These are phyloP conservation scores for Corylus americana DNA, from an alignment of 306 rosid species.

Conservation along the genomic window DNA sequence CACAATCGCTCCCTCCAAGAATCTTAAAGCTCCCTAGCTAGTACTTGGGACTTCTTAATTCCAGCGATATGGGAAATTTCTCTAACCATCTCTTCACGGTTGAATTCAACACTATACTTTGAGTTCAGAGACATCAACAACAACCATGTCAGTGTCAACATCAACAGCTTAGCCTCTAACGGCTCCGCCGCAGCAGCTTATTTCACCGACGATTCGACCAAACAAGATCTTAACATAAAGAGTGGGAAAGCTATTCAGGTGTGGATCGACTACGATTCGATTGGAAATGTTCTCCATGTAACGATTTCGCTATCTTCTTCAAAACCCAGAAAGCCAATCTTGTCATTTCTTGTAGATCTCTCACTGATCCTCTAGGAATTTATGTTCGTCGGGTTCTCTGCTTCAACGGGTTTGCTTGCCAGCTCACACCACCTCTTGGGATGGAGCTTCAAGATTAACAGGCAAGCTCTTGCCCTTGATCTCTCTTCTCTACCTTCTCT, in stretches of 20 bases:
- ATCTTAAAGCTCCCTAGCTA: slow-evolving; percentile 69
- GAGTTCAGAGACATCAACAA: slow-evolving; percentile 78
- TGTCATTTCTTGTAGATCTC: slow-evolving; percentile 57
- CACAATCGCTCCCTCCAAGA: slow-evolving; percentile 50
- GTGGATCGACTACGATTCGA: slow-evolving; percentile 79
- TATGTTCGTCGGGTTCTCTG: slow-evolving; percentile 88
- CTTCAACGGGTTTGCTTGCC: slow-evolving; percentile 85
- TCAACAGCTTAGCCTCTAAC: slow-evolving; percentile 63
- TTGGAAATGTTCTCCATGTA: slow-evolving; percentile 36
- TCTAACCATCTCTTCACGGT: slow-evolving; percentile 71
- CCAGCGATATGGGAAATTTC: slow-evolving; percentile 55
- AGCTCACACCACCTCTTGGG: slow-evolving; percentile 85
- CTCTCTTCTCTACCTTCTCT: slow-evolving; percentile 59
- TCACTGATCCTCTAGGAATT: slow-evolving; percentile 48
- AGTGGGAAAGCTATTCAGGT: slow-evolving; percentile 57
- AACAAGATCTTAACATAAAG: slow-evolving; percentile 44
- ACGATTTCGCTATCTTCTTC: slow-evolving; percentile 54
- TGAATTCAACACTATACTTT: slow-evolving; percentile 85
- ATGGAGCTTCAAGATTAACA: slow-evolving; percentile 82
- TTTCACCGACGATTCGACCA: slow-evolving; percentile 32
- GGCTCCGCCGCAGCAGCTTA: slow-evolving; percentile 48
- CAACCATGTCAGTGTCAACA: slow-evolving; percentile 74
- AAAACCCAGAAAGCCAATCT: slow-evolving; percentile 55
- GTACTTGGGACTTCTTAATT: slow-evolving; percentile 70
- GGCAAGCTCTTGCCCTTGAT: slow-evolving; percentile 55